These are phyloP conservation scores for Eimeria necatrix DNA, from an alignment of 169 alveolate genomes.

Conservation along the genomic window DNA sequence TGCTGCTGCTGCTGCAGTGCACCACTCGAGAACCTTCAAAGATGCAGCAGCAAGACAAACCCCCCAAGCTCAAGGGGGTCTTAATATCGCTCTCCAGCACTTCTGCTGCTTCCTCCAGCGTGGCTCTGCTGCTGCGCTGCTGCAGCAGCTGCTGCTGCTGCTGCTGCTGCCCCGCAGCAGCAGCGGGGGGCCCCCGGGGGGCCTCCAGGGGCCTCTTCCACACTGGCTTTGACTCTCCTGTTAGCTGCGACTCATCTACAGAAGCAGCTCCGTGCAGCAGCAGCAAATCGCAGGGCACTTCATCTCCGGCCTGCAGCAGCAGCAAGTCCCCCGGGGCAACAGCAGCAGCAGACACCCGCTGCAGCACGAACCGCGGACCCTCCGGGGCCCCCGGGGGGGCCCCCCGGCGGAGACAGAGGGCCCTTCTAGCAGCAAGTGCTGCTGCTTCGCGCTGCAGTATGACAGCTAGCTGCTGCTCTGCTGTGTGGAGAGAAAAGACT, in stretches of 20 bases:
- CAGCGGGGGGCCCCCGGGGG: no score
- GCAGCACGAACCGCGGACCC: neutral
- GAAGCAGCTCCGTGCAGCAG: slow-evolving; percentile 68
- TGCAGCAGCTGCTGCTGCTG: no score
- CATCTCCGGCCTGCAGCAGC: slow-evolving; percentile 54
- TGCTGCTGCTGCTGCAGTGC: slow-evolving; percentile 29
- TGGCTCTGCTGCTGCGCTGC: neutral
- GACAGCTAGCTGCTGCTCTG: slow-evolving; percentile 13
- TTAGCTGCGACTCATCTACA: slow-evolving; percentile 61
- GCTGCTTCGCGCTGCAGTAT: slow-evolving; percentile 24
- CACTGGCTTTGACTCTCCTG: slow-evolving; percentile 65
- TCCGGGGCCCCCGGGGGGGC: neutral
- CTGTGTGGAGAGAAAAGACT: neutral
- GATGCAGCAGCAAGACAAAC: neutral
- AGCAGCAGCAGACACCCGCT: neutral
- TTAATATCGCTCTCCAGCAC: no score
- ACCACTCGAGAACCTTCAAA: neutral
- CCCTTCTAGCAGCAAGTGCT: neutral
- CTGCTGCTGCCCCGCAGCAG: no score
- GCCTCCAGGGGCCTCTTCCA: no score
- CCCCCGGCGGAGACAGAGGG: neutral
- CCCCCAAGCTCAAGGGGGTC: no score
- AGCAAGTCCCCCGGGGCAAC: slow-evolving; percentile 64
- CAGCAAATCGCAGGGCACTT: slow-evolving; percentile 51
- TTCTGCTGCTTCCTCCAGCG: neutral